Evolutionary conservation across 2,329 filamentous ascomycete species (phyloP).

Genomic region (Dothistroma septosporum): DNA sequence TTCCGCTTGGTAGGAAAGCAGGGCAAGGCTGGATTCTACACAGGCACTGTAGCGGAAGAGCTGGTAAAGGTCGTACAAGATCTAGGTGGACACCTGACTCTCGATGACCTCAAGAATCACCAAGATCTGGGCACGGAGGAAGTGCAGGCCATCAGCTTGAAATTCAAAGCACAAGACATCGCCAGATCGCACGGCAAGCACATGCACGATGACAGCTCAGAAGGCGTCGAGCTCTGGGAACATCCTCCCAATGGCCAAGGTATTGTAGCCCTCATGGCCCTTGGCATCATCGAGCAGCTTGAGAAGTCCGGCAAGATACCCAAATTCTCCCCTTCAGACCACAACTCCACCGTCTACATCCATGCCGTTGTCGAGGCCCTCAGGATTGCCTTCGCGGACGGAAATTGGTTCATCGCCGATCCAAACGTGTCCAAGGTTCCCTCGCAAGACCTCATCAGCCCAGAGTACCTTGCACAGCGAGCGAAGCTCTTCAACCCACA

Average conservation of each 20-base stretch:
- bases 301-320: slow-evolving; percentile 72
- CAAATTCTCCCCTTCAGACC: slow-evolving; percentile 63
- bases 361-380: slow-evolving; percentile 86
- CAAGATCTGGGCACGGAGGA: slow-evolving; percentile 68
- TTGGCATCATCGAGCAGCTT: slow-evolving; percentile 85
- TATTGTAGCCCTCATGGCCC: slow-evolving; percentile 87
- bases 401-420: slow-evolving; percentile 84
- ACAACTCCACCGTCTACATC: slow-evolving; percentile 71
- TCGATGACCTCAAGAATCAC: slow-evolving; percentile 78
- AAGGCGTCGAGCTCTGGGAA: slow-evolving; percentile 82
- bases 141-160: slow-evolving; percentile 79
- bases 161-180: slow-evolving; percentile 52
- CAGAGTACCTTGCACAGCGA: slow-evolving; percentile 70
- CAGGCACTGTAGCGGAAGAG: slow-evolving; percentile 74
- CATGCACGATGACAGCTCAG: slow-evolving; percentile 44
- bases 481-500: slow-evolving; percentile 57
- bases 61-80: slow-evolving; percentile 73
- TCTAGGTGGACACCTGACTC: slow-evolving; percentile 70
- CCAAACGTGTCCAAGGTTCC: slow-evolving; percentile 70
- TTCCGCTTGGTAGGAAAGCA: slow-evolving; percentile 74
- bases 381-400: slow-evolving; percentile 85
- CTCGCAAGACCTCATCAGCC: slow-evolving; percentile 62
- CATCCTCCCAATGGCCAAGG: slow-evolving; percentile 96
- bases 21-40: slow-evolving; percentile 88
- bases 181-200: slow-evolving; percentile 44